Percentiles rank a stretch among this genome's conserved stretches.
These are phyloP conservation scores for Fimicolochytrium jonesii DNA, from an alignment of 192 early-diverging fungal species.

Conservation along the genomic window DNA sequence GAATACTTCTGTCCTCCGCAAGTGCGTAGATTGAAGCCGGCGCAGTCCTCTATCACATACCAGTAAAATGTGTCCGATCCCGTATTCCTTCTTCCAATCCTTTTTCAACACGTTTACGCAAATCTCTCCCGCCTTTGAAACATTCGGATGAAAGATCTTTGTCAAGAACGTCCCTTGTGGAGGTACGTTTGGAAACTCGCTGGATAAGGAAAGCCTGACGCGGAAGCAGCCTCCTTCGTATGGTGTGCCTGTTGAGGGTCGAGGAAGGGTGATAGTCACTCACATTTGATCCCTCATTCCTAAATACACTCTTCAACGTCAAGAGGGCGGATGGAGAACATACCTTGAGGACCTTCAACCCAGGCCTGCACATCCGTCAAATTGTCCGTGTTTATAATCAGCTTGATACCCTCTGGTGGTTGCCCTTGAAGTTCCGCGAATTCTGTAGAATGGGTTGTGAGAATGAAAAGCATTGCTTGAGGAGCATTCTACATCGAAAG, in stretches of 20 bases:
- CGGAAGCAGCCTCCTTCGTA: conserved; percentile 78
- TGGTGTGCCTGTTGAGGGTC: conserved; percentile 74
- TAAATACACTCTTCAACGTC: too few species aligned
- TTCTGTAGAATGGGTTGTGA: conserved; percentile 7
- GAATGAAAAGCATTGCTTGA: neutral
- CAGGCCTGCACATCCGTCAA: conserved; percentile 81
- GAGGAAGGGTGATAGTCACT: too few species aligned
- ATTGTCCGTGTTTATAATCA: conserved; percentile 66
- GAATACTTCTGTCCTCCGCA: too few species aligned
- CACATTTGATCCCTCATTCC: too few species aligned
- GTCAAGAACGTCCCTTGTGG: conserved; percentile 86
- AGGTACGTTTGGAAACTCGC: conserved; percentile 75
- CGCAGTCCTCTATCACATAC: conserved; percentile 43
- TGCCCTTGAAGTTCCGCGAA: conserved; percentile 15
- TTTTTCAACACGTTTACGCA: conserved; percentile 95
- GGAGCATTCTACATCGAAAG: neutral
- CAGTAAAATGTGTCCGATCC: conserved; percentile 79
- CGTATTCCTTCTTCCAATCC: conserved; percentile 89
- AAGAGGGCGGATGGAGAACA: too few species aligned
- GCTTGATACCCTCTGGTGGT: conserved; percentile 80
- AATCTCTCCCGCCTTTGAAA: conserved; percentile 81
- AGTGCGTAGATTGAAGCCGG: too few species aligned
- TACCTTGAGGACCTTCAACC: conserved; percentile 72
- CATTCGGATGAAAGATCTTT: conserved; percentile 97
- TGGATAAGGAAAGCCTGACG: conserved; percentile 62